A percentile compares a stretch with the other conserved stretches of the same genome.
phyloP scores from a whole-genome alignment of 148 eudicot genomes.

The Rhododendron ferrugineum region DNA sequence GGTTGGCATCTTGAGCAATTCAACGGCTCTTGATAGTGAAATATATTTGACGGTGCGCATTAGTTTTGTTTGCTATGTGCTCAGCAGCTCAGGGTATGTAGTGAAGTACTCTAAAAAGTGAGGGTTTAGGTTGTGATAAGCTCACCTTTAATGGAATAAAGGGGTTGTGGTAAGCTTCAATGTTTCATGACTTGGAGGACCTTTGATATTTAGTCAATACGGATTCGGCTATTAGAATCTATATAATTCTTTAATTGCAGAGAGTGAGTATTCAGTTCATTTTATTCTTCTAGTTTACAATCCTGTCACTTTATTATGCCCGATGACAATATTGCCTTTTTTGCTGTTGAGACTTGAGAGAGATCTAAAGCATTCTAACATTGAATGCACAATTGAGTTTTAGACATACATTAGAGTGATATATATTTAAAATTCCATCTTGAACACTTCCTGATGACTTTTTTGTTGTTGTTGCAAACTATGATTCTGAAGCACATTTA shows the following conservation, averaged over 20 bases:
- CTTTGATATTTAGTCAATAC: not conserved
- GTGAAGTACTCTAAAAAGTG: not conserved
- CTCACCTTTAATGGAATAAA: not conserved
- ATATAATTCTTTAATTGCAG: not conserved
- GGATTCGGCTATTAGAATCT: not conserved
- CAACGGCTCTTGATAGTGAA: not conserved
- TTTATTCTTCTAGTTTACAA: too few relatives aligned
- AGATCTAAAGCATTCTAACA: too few relatives aligned
- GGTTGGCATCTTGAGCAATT: not conserved
- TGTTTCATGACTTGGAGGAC: not conserved
- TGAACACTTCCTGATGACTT: not conserved
- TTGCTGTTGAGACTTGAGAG: too few relatives aligned
- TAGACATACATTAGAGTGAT: not conserved
- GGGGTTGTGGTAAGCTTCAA: not conserved
- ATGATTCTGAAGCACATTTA: not conserved
- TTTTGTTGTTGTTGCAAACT: not conserved
- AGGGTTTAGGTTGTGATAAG: not conserved
- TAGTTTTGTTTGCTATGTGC: not conserved
- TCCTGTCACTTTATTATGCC: too few relatives aligned
- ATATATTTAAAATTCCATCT: not conserved
- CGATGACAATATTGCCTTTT: too few relatives aligned
- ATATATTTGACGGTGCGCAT: not conserved
- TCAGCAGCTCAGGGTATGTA: not conserved
- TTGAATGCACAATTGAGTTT: not conserved
- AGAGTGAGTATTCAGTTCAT: too few relatives aligned